Conservation (phyloP, 768 basidiomycete species). For the Lactarius sp. region DNA sequence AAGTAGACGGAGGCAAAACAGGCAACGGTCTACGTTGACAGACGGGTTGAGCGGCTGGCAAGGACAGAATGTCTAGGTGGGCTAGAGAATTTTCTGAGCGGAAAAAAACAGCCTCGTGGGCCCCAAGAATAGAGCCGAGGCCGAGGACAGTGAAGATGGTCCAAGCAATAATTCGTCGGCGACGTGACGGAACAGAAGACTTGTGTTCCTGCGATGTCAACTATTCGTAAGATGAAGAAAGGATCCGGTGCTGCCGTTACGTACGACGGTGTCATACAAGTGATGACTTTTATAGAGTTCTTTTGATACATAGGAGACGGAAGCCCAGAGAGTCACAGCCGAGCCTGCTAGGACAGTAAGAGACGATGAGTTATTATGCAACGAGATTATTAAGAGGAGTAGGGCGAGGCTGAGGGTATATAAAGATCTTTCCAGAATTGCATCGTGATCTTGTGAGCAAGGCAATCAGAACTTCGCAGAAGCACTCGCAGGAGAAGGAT, state of each 20-base stretch:
- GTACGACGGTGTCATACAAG: slow-evolving; percentile 7
- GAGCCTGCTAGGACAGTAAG: slow-evolving; percentile 26
- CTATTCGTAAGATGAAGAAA: not conserved
- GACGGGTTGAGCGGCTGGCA: not conserved
- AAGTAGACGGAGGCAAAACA: slow-evolving; percentile 16
- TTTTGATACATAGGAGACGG: slow-evolving; percentile 23
- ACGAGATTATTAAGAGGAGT: slow-evolving; percentile 23
- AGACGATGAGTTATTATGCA: slow-evolving; percentile 15
- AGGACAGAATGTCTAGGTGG: slow-evolving; percentile 10
- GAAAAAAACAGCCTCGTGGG: slow-evolving; percentile 1
- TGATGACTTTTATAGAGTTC: slow-evolving; percentile 24
- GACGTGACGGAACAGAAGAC: slow-evolving; percentile 14
- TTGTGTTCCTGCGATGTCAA: slow-evolving; percentile 9
- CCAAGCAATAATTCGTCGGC: slow-evolving; percentile 15
- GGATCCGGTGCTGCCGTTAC: not conserved
- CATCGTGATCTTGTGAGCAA: slow-evolving; percentile 31
- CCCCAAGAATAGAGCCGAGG: slow-evolving; percentile 17
- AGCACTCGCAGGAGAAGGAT: not conserved
- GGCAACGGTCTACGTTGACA: slow-evolving; percentile 30
- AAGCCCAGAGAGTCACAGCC: slow-evolving; percentile 27
- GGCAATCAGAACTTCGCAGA: not conserved
- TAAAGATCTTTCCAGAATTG: slow-evolving; percentile 29
- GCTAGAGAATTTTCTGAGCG: not conserved
- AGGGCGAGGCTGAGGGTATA: slow-evolving; percentile 27
- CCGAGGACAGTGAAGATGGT: slow-evolving; percentile 5